A percentile compares a stretch with the other conserved stretches of the same genome.
Evolutionary conservation across 441 rosid species (phyloP).

Genomic region (Aleurites moluccanus): DNA sequence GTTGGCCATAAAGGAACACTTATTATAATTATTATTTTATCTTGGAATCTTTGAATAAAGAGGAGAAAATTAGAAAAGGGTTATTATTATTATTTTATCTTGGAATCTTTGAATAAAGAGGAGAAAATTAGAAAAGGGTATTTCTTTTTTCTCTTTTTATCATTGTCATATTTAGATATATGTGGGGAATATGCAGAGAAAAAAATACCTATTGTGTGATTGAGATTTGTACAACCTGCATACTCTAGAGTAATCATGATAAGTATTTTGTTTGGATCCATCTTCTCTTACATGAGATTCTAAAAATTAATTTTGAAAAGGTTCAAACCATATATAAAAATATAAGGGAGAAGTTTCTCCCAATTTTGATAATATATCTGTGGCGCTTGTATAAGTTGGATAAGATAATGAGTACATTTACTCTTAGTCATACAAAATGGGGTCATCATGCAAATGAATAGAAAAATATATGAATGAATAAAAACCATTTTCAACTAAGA

Average conservation of each 20-base stretch:
- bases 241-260: not conserved
- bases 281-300: slow-evolving; percentile 18
- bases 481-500: not conserved
- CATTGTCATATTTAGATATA: not conserved
- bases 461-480: not conserved
- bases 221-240: slow-evolving; percentile 21
- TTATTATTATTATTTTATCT: not conserved
- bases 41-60: slow-evolving; percentile 29
- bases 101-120: slow-evolving; percentile 30
- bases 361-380: slow-evolving; percentile 36
- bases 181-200: slow-evolving; percentile 26
- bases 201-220: slow-evolving; percentile 32
- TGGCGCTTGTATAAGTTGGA: slow-evolving; percentile 28
- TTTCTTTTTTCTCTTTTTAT: not conserved
- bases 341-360: not conserved
- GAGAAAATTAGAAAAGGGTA: not conserved
- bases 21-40: not conserved
- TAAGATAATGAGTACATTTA: slow-evolving; percentile 23
- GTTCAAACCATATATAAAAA: slow-evolving; percentile 9
- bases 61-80: not conserved
- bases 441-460: slow-evolving; percentile 14
- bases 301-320: slow-evolving; percentile 11
- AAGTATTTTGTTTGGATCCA: slow-evolving; percentile 19
- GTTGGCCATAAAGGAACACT: slow-evolving; percentile 17
- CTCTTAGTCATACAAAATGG: slow-evolving; percentile 3